Percentiles rank a stretch among this genome's conserved stretches.
Evolutionary conservation across 371 early-diverging fungal genomes (phyloP).

Genomic region (Batkoa obscura): DNA sequence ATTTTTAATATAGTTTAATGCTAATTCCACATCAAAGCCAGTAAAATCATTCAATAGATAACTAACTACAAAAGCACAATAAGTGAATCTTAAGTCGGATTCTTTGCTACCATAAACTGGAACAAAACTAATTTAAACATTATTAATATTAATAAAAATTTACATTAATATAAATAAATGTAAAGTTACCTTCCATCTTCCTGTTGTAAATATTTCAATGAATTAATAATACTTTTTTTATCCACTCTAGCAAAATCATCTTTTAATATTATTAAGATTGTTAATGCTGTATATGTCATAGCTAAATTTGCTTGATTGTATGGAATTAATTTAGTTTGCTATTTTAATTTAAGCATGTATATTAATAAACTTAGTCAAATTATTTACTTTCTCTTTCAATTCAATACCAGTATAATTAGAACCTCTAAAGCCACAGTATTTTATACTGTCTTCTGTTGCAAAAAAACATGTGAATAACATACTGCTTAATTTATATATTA

Average conservation of each 20-base stretch:
- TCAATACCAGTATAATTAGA: slow-evolving; percentile 43
- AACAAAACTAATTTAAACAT: slow-evolving; percentile 24
- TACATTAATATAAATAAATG: neutral
- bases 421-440: slow-evolving; percentile 39
- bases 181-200: slow-evolving; percentile 43
- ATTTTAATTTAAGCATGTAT: slow-evolving; percentile 3
- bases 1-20: slow-evolving; percentile 38
- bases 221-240: slow-evolving; percentile 30
- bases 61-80: slow-evolving; percentile 69
- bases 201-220: slow-evolving; percentile 43
- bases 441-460: neutral
- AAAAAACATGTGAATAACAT: neutral
- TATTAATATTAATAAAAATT: neutral
- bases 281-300: slow-evolving; percentile 81
- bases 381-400: slow-evolving; percentile 9
- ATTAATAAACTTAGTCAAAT: neutral
- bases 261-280: slow-evolving; percentile 54
- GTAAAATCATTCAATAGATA: slow-evolving; percentile 75
- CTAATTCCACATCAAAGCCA: slow-evolving; percentile 42
- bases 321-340: slow-evolving; percentile 14
- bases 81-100: slow-evolving; percentile 77
- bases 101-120: slow-evolving; percentile 44
- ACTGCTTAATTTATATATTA: neutral
- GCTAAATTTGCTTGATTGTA: slow-evolving; percentile 59
- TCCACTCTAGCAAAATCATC: slow-evolving; percentile 80